Percentiles rank a stretch among this genome's conserved stretches.
Evolutionary conservation across 140 eudicot genomes (phyloP).

Genomic region (Bidens hawaiensis): DNA sequence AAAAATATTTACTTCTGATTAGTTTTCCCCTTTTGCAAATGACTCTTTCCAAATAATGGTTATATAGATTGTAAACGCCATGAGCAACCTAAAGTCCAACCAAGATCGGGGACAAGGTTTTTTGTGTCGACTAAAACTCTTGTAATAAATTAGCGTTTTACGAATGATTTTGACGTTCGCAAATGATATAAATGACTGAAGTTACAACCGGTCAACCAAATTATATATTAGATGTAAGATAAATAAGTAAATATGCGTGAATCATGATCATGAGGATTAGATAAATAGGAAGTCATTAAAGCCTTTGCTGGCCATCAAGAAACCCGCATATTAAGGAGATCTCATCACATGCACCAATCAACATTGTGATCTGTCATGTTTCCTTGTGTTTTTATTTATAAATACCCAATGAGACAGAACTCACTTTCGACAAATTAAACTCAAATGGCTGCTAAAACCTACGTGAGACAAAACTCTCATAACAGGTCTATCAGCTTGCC

Average conservation of each 20-base stretch:
- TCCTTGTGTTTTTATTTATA: constrained; percentile 29
- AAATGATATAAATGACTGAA: too few relatives aligned
- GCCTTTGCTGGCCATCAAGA: constrained; percentile 39
- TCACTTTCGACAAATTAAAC: constrained; percentile 14
- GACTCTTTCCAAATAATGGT: neutral
- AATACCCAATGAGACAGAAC: constrained; percentile 9
- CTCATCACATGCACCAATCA: constrained; percentile 42
- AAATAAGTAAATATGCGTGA: constrained; percentile 11
- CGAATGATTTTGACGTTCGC: neutral
- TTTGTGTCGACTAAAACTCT: neutral
- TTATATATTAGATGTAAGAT: constrained; percentile 2
- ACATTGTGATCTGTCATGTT: constrained; percentile 31
- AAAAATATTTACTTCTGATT: neutral
- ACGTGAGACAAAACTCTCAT: constrained; percentile 37
- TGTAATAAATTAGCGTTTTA: neutral
- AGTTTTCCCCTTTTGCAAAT: neutral
- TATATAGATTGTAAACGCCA: too few relatives aligned
- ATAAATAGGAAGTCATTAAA: constrained; percentile 31
- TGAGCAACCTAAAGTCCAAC: too few relatives aligned
- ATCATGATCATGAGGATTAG: constrained; percentile 32
- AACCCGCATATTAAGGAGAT: constrained; percentile 36
- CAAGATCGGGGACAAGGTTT: neutral
- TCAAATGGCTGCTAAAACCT: constrained; percentile 30
- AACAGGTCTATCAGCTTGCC: constrained; percentile 37
- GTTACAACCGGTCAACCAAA: too few relatives aligned